Evolutionary conservation across 2,329 filamentous ascomycete species (phyloP), one percentile per base, ranked within the genome.

Genomic region (Chrysoporthe puriensis): DNA sequence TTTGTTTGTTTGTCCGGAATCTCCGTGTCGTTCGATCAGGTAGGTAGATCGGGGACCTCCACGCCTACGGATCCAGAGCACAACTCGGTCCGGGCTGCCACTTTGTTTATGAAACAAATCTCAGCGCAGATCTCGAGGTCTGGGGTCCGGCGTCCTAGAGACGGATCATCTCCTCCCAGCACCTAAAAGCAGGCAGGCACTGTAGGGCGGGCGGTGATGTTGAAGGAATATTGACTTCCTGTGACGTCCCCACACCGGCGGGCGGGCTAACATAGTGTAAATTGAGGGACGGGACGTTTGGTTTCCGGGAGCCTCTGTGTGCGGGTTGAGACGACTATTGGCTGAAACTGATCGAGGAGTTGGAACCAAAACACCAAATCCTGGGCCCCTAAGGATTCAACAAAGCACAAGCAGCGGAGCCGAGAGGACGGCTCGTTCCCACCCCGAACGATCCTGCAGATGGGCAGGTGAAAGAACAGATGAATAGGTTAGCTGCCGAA

Each of bases 31-130:
- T 13, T 54, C 32, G 50, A 14, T 7, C 5, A 13, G 26, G 11
- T 32, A 32, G 26, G 26, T 54, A 34, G 50, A 54, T 26, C 21
- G 50, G 16, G 50, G 13, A 32, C 32, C 32, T 34, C n/a, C 11
- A 54, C 11, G 26, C 32, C 13, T 13, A 14, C 2, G 11, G 48
- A 14, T 7, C 50, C 11, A 13, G 42, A 42, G 34, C 14, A 26
- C n/a, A 6, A n/a, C 16, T 16, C 36, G 6, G 16, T 26, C 36
- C 40, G 46, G 64, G 13, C 11, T 6, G 46, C 36, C 50, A 34
- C 26, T 54, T 40, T 62, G 60, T 62, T 62, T 62, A 62, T 48
- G 60, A 62, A 62, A 62, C 60, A 50, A 50, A 50, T 36, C 26
- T 36, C 26, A 40, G 60, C 16, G 44, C 4, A 21, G 26, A 46